Evolutionary conservation across 1,139 yeast genomes (phyloP), one percentile per base, ranked within the genome.

Genomic region (Taphrina pruni): DNA sequence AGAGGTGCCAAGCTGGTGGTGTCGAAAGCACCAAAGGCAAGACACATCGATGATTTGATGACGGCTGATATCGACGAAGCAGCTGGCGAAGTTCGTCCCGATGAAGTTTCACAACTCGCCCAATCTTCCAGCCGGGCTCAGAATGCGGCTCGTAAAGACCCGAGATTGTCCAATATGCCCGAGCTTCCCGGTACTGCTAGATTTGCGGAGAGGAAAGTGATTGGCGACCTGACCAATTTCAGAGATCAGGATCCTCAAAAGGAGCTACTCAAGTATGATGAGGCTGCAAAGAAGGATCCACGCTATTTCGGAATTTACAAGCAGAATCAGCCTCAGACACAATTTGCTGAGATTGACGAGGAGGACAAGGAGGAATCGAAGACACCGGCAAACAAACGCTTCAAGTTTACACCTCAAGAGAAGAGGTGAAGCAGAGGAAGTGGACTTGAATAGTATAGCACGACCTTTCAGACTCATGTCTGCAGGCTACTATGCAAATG

Each of bases 171-270:
- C 21, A 60, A 56, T 20, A 65, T 52, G 50, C 72, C 72, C 2
- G 66, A 70, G 17, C 48, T 68, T 38, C 69, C 69, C 6, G 58
- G 60, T n/a, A 60, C 51, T n/a, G 48, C 56, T 4, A 46, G 69
- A 11, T 39, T 51, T 1, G 75, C 73, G 48, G 72, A 72, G 20
- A 74, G 75, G 60, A 74, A 73, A 64, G 72, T 75, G 17, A 70
- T 72, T 26, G 70, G 71, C 11, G 74, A 73, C 60, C 26, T 38
- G 17, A 58, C 48, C 39, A 73, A 74, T 8, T 62, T 74, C 52
- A 71, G 72, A 12, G 71, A 72, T 35, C 80, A 79, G 70, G 81
- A 79, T 70, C 81, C 82, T 1, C 72, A 81, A 46, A 81, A 79
- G 67, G 80, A 78, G 14, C 71, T 79, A 60, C 73, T 78, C 39